These are phyloP conservation scores for Picochlorum sp. DNA, from an alignment of 139 green algal genomes.

Conservation along the genomic window DNA sequence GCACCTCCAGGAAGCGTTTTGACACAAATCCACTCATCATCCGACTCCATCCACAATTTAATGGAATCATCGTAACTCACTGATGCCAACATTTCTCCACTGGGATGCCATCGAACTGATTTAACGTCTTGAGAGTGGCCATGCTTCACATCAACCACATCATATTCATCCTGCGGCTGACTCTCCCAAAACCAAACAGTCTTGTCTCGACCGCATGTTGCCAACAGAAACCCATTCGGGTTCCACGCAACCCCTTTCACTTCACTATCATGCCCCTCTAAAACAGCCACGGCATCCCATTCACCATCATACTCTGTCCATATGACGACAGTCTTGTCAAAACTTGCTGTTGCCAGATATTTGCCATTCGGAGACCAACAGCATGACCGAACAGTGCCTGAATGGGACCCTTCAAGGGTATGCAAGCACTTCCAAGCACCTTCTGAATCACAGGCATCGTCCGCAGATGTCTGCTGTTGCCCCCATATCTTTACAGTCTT, in stretches of 20 bases:
- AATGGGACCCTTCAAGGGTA: conserved; percentile 74
- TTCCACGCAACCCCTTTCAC: conserved; percentile 91
- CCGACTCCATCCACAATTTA: conserved; percentile 72
- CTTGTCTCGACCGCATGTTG: conserved; percentile 91
- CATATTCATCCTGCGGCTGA: conserved; percentile 72
- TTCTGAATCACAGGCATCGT: background rate
- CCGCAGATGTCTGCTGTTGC: background rate
- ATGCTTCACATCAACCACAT: conserved; percentile 92
- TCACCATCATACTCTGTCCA: conserved; percentile 60
- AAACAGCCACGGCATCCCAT: conserved; percentile 71
- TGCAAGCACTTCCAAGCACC: conserved; percentile 48
- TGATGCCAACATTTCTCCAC: conserved; percentile 69
- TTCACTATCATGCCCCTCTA: conserved; percentile 93
- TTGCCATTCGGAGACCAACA: conserved; percentile 74
- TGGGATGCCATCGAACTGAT: conserved; percentile 82
- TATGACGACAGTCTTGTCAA: conserved; percentile 78
- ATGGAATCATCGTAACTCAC: conserved; percentile 90
- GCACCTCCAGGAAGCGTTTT: conserved; percentile 64
- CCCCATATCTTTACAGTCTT: conserved; percentile 84
- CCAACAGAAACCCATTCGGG: conserved; percentile 62
- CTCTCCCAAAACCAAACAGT: conserved; percentile 95
- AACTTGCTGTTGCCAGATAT: conserved; percentile 75
- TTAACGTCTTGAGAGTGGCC: conserved; percentile 92
- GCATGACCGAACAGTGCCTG: conserved; percentile 62
- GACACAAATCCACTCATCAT: conserved; percentile 79